These are phyloP conservation scores for Musa troglodytarum DNA, from an alignment of 176 grass and related monocot species.

Conservation along the genomic window DNA sequence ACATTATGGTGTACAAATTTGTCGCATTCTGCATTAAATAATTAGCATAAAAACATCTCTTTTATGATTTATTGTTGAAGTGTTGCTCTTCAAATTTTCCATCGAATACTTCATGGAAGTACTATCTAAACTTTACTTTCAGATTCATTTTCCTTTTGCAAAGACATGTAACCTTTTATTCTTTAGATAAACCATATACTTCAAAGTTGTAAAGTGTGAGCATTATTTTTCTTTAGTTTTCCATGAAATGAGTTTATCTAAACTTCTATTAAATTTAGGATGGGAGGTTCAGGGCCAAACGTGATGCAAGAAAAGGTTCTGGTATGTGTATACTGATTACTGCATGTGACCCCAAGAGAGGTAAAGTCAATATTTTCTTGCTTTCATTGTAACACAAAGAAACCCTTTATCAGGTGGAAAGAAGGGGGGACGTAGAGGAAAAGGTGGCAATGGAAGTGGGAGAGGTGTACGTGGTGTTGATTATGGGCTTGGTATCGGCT, in stretches of 20 bases:
- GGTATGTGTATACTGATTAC: constrained; percentile 3
- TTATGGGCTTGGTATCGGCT: constrained; percentile 90
- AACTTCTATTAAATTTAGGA: constrained; percentile 53
- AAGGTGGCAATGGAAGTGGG: constrained; percentile 40
- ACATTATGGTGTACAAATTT: too few species aligned
- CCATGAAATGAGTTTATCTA: constrained; percentile 14
- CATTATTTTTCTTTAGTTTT: background rate
- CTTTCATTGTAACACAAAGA: constrained; percentile 12
- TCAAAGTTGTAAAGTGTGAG: background rate
- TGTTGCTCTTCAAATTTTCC: too few species aligned
- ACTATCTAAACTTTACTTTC: too few species aligned
- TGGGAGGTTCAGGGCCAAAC: constrained; percentile 77
- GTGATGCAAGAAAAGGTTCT: constrained; percentile 85
- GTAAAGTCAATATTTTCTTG: background rate
- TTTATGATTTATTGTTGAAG: too few species aligned
- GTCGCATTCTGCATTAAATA: too few species aligned
- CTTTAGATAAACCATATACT: background rate
- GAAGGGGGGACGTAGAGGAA: constrained; percentile 65
- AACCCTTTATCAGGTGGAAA: constrained; percentile 54
- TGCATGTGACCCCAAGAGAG: background rate
- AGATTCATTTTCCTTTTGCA: too few species aligned
- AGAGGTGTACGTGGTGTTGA: constrained; percentile 95
- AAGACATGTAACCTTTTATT: background rate
- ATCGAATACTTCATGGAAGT: too few species aligned
- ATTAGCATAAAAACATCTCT: too few species aligned